Evolutionary conservation across 305 asterid genomes (phyloP).

Genomic region (Solanum hybrid): DNA sequence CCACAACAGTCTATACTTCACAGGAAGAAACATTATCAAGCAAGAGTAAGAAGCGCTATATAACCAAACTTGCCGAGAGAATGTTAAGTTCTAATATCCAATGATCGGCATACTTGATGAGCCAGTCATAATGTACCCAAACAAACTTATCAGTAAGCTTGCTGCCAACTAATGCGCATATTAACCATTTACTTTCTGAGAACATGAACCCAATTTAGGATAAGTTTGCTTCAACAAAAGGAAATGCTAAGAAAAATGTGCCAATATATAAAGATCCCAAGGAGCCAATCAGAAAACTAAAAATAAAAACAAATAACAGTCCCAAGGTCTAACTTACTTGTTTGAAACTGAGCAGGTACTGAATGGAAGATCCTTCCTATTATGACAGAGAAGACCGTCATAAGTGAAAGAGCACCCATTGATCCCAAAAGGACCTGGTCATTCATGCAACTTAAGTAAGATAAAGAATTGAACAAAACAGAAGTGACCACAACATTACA

Average conservation of each 20-base stretch:
- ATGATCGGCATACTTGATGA: neutral
- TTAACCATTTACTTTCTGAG: neutral
- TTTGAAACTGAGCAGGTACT: slow-evolving; percentile 93
- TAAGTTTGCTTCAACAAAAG: neutral
- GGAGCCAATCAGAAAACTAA: neutral
- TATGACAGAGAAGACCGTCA: slow-evolving; percentile 81
- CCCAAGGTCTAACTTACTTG: slow-evolving; percentile 53
- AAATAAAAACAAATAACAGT: neutral
- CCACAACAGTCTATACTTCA: neutral
- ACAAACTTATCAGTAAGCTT: neutral
- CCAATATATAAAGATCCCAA: neutral
- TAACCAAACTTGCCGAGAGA: neutral
- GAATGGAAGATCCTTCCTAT: slow-evolving; percentile 84
- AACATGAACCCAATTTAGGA: neutral
- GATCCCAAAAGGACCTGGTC: slow-evolving; percentile 90
- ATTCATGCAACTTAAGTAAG: slow-evolving; percentile 11
- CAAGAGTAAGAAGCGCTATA: neutral
- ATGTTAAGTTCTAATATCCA: neutral
- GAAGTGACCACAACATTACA: neutral
- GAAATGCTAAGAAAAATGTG: neutral
- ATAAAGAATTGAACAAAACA: neutral
- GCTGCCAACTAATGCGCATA: neutral
- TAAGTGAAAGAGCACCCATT: slow-evolving; percentile 89
- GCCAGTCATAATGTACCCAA: neutral
- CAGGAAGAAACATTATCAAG: neutral